Evolutionary conservation across 495 filamentous ascomycete genomes (phyloP), one percentile per base, ranked within the genome.

Genomic region (Hamigera avellanea): DNA sequence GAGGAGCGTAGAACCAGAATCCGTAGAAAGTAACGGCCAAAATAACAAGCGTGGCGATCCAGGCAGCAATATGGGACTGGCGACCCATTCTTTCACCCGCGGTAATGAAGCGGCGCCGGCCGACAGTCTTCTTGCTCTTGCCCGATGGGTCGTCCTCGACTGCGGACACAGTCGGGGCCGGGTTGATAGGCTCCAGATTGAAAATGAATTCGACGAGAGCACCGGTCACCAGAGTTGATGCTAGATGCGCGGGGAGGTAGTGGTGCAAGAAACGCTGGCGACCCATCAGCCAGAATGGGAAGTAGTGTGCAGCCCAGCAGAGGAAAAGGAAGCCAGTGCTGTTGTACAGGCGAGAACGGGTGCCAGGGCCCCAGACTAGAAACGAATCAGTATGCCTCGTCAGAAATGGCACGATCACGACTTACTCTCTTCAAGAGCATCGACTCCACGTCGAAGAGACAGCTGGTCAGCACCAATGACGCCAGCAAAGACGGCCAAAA

Each of bases 301-400:
- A 64, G 57, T 81, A 82, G 55, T 82, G 78, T 21, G 78, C 74
- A n/a, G 70, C 75, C 78, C 78, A 82, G 59, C 71, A 72, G 39
- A 98, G 82, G 76, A 95, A 96, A 61, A 98, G 83, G 76, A 98
- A 98, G 29, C 91, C 91, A 0, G 93, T 96, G 42, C 84, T 93
- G 70, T 95, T 95, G 61, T 98, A 98, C 42, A 98, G 73, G 39
- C 87, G 85, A 23, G 82, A 87, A 36, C 91, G 86, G 21, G 91
- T 83, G 49, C 87, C 87, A 79, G 59, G 36, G n/a, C 56, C 59
- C 57, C 57, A 62, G 33, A 67, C 62, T 64, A 40, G 3, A 18
- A 8, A 18, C 26, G 19, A 10, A n/a, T 44, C 39, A 45, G 39
- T 37, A 29, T 26, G 14, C 2, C 15, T 8, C 6, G 18, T 16